Evolutionary conservation across 2,329 filamentous ascomycete species (phyloP), one percentile per base, ranked within the genome.

Genomic region (Pestalotiopsis sp.): DNA sequence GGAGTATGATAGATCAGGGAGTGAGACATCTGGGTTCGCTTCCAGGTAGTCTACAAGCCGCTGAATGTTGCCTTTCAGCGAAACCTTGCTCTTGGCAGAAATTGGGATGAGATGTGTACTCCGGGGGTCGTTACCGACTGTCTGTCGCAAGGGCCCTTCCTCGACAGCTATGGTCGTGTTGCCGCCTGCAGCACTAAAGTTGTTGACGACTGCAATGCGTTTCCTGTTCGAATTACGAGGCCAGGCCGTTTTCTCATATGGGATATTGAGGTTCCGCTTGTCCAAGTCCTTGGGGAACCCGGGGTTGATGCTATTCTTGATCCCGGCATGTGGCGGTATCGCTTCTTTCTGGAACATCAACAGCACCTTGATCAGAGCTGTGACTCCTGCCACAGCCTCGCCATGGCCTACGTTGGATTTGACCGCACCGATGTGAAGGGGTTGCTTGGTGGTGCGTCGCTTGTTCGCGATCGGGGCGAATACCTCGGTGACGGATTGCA

Each of bases 401-500:
- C 78, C 79, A 69, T 87, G 84, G 0, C 84, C 84, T 40, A 86
- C 77, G 52, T 86, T 86, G 2, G 82, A 76, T 69, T 87, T 88
- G 1, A 83, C 78, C 2, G 84, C 79, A 0, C 86, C 85, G 6
- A 87, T 72, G 66, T 82, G 76, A 4, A 89, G 77, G 0, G 81
- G 79, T 31, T 82, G 75, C 13, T 81, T 76, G 7, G 73, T 65
- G 20, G 72, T 74, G 56, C 82, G 79, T 66, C 77, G 83, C 81
- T 72, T 85, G 23, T 45, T 49, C 79, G 68, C 83, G 81, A 31
- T 81, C 14, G 85, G 85, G 59, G 87, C 88, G 72, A 92, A 92
- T 6, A 87, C 82, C 49, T 87, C 84, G 25, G 84, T 83, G 60
- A 92, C 87, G 0, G 87, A 89, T 2, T 85, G 83, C 84, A 90